Evolutionary conservation across 208 protist genomes (phyloP).

Genomic region (Trypanosoma conorhini): DNA sequence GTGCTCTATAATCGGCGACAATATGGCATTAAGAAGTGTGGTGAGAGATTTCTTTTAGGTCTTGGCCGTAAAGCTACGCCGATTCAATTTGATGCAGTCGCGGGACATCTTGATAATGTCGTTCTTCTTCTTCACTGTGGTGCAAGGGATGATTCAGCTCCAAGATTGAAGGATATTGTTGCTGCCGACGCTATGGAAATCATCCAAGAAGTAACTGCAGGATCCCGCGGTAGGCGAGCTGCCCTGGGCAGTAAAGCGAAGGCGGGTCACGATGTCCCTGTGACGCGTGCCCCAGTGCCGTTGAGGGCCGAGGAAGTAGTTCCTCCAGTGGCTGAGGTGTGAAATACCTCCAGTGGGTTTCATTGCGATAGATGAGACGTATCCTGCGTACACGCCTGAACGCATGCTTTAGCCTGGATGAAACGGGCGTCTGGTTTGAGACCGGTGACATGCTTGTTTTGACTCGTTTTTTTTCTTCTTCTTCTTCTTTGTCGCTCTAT

Average conservation of each 20-base stretch:
- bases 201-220: neutral
- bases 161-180: constrained; percentile 65
- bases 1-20: constrained; percentile 62
- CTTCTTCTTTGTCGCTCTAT: neutral
- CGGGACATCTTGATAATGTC: constrained; percentile 75
- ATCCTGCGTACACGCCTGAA: neutral
- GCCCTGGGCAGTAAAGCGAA: neutral
- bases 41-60: constrained; percentile 52
- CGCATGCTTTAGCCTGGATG: neutral
- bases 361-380: constrained; percentile 5
- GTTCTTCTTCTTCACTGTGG: constrained; percentile 65
- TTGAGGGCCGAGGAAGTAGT: constrained; percentile 18
- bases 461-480: constrained; percentile 12
- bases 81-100: constrained; percentile 80
- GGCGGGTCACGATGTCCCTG: neutral
- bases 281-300: neutral
- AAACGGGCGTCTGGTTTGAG: neutral
- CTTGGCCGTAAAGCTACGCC: constrained; percentile 75
- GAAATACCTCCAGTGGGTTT: neutral
- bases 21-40: constrained; percentile 66
- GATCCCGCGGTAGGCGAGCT: constrained; percentile 1
- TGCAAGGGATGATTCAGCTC: constrained; percentile 45
- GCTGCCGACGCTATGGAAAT: constrained; percentile 20
- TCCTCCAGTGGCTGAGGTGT: neutral
- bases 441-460: neutral